Evolutionary conservation across 495 filamentous ascomycete genomes (phyloP).

Genomic region (Xanthoparmelia taractica): DNA sequence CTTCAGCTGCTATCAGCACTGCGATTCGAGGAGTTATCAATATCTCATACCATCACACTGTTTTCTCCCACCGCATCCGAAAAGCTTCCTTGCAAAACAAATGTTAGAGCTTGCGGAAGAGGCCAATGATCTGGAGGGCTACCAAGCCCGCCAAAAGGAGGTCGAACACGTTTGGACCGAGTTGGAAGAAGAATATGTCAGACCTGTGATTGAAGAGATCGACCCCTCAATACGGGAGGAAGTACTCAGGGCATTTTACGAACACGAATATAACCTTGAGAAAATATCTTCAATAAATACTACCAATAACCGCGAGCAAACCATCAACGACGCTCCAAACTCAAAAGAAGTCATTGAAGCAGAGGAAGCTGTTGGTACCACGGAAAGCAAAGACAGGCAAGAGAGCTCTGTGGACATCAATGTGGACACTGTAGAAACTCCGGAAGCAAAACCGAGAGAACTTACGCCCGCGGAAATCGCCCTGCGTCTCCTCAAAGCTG

Average conservation of each 20-base stretch:
- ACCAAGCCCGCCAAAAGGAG: constrained; percentile 62
- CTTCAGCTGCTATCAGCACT: constrained; percentile 87
- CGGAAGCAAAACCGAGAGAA: constrained; percentile 3
- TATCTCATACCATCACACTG: constrained; percentile 89
- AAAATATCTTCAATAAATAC: not conserved
- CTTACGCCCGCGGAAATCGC: constrained; percentile 45
- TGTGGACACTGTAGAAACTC: not conserved
- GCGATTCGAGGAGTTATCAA: constrained; percentile 91
- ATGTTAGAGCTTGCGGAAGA: constrained; percentile 64
- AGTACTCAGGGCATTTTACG: constrained; percentile 37
- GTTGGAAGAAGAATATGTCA: constrained; percentile 65
- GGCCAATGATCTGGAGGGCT: constrained; percentile 58
- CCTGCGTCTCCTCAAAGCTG: constrained; percentile 66
- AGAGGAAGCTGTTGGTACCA: not conserved
- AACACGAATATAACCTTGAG: constrained; percentile 31
- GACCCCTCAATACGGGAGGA: constrained; percentile 38
- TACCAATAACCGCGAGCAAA: constrained; percentile 13
- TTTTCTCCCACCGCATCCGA: constrained; percentile 85
- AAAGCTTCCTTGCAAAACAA: constrained; percentile 72
- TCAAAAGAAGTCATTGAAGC: not conserved
- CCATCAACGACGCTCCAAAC: not conserved
- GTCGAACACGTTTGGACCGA: constrained; percentile 73
- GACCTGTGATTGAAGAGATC: constrained; percentile 57
- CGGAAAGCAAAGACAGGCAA: not conserved
- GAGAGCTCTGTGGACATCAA: not conserved